These are phyloP conservation scores for Dendrobium nobile DNA, from an alignment of 106 monocot species.

Conservation along the genomic window DNA sequence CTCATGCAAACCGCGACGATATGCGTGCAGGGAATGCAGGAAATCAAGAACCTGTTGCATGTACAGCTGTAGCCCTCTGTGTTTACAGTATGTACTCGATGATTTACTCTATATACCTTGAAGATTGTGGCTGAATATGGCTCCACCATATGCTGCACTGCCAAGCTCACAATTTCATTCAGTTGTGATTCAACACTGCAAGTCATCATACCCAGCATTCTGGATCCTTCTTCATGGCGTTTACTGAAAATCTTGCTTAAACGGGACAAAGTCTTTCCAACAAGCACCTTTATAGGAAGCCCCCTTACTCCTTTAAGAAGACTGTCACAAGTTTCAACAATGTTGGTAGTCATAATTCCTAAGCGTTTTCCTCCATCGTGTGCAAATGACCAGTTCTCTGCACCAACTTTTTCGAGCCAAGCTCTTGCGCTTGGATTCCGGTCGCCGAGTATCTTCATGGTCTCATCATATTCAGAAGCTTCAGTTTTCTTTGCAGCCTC, in stretches of 20 bases:
- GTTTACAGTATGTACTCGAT: background rate
- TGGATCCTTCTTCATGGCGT: background rate
- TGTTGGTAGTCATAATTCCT: slow-evolving; percentile 2
- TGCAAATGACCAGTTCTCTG: slow-evolving; percentile 4
- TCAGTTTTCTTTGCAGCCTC: slow-evolving; percentile 1
- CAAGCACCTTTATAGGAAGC: background rate
- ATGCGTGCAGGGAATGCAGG: background rate
- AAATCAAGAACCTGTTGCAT: slow-evolving; percentile 1
- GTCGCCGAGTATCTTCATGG: background rate
- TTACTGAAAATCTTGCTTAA: background rate
- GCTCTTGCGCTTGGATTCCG: background rate
- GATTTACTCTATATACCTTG: slow-evolving; percentile 2
- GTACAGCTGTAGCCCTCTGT: background rate
- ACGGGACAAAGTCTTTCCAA: background rate
- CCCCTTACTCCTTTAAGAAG: slow-evolving; percentile 3
- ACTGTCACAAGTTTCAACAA: slow-evolving; percentile 3
- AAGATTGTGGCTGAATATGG: background rate
- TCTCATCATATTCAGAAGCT: background rate
- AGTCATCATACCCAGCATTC: background rate
- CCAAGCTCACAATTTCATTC: background rate
- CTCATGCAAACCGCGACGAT: slow-evolving; percentile 2
- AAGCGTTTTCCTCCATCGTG: slow-evolving; percentile 8
- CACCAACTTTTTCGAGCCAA: background rate
- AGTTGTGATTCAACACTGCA: background rate
- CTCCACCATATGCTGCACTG: slow-evolving; percentile 3